These are phyloP conservation scores for Prototheca stagnorum DNA, from an alignment of 163 green algal genomes.

Conservation along the genomic window DNA sequence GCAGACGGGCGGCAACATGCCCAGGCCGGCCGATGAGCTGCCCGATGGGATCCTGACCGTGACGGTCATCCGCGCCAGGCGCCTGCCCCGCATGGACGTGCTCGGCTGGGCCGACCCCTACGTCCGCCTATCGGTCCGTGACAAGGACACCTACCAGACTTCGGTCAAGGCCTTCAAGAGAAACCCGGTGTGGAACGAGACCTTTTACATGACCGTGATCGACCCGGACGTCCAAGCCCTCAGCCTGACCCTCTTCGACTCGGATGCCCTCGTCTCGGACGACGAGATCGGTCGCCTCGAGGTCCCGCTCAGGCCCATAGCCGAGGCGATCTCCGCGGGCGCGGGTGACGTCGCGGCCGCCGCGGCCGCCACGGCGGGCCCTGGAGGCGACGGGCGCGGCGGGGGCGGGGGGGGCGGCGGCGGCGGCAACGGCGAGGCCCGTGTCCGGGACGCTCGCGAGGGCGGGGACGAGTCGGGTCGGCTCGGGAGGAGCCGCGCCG, in stretches of 20 bases:
- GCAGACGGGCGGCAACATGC: background rate
- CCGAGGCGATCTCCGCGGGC: no score
- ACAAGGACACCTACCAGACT: constrained; percentile 4
- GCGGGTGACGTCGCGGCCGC: no score
- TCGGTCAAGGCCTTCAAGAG: constrained; percentile 6
- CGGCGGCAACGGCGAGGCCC: no score
- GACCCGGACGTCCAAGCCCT: constrained; percentile 16
- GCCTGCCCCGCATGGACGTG: constrained; percentile 18
- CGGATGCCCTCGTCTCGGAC: constrained; percentile 6
- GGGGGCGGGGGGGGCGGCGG: no score
- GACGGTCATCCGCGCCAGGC: constrained; percentile 4
- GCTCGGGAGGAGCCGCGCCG: no score
- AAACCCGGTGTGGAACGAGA: constrained; percentile 19
- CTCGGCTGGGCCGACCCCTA: constrained; percentile 12
- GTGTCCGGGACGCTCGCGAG: no score
- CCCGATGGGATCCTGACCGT: constrained; percentile 20
- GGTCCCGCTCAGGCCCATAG: background rate
- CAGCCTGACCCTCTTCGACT: constrained; percentile 14
- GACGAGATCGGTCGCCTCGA: constrained; percentile 5
- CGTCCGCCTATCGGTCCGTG: constrained; percentile 4
- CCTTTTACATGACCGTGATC: constrained; percentile 31
- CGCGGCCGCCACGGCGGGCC: no score
- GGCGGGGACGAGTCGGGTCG: no score
- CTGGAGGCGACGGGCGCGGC: no score
- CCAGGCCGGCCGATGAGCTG: constrained; percentile 1